phyloP scores from a whole-genome alignment of 257 asterid genomes.

The Eucommia ulmoides region DNA sequence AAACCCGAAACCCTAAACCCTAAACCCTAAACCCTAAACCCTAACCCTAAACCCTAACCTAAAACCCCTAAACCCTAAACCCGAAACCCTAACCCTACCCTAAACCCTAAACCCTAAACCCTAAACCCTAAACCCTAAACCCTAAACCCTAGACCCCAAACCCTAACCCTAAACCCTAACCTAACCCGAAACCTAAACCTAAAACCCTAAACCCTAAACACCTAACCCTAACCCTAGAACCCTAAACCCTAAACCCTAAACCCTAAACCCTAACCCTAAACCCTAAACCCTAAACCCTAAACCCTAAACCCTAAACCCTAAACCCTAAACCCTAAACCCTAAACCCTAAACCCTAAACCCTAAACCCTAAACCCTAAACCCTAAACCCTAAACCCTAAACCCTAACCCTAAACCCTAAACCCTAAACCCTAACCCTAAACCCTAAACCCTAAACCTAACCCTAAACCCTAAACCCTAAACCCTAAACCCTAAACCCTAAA shows the following conservation, averaged over 20 bases:
- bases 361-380: neutral
- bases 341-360: neutral
- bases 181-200: neutral
- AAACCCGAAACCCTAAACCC: neutral
- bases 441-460: no score
- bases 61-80: neutral
- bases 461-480: neutral
- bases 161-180: neutral
- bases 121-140: neutral
- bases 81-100: neutral
- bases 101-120: neutral
- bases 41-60: neutral
- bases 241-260: neutral
- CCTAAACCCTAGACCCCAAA: neutral
- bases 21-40: neutral
- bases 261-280: neutral
- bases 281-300: neutral
- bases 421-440: neutral
- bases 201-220: neutral
- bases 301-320: neutral
- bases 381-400: neutral
- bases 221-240: neutral
- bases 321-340: neutral
- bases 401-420: neutral
- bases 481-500: neutral